Evolutionary conservation across 139 green algal species (phyloP).

Genomic region (Coccomyxa sp.): DNA sequence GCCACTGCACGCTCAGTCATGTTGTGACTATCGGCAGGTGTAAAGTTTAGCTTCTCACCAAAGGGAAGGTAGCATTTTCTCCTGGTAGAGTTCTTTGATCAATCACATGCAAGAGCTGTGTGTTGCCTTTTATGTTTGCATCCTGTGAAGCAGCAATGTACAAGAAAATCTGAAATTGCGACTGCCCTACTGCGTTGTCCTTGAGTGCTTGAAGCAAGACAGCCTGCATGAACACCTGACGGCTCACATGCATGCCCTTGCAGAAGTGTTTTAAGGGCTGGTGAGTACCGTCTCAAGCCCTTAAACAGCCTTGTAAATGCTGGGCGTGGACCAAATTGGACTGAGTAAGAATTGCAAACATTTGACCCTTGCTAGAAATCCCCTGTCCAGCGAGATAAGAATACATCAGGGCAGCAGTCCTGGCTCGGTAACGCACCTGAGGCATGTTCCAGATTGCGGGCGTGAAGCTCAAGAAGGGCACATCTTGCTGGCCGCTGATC

Average conservation of each 20-base stretch:
- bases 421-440: not conserved
- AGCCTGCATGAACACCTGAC: no score
- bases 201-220: no score
- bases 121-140: not conserved
- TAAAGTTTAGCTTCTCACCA: not conserved
- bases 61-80: not conserved
- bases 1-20: no score
- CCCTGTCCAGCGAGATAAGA: not conserved
- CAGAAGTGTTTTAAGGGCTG: no score
- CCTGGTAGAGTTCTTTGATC: not conserved
- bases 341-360: no score
- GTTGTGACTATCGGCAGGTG: not conserved
- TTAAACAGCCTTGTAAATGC: no score
- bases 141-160: not conserved
- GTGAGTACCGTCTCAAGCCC: no score
- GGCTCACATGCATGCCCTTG: no score
- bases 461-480: not conserved
- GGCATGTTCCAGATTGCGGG: not conserved
- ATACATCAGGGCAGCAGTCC: conserved; percentile 1
- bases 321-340: no score
- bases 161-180: not conserved
- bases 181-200: not conserved
- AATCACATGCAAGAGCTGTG: not conserved
- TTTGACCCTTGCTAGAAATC: no score
- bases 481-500: not conserved